Conservation (phyloP, 2,329 filamentous ascomycete genomes). For the Alternaria arborescens region DNA sequence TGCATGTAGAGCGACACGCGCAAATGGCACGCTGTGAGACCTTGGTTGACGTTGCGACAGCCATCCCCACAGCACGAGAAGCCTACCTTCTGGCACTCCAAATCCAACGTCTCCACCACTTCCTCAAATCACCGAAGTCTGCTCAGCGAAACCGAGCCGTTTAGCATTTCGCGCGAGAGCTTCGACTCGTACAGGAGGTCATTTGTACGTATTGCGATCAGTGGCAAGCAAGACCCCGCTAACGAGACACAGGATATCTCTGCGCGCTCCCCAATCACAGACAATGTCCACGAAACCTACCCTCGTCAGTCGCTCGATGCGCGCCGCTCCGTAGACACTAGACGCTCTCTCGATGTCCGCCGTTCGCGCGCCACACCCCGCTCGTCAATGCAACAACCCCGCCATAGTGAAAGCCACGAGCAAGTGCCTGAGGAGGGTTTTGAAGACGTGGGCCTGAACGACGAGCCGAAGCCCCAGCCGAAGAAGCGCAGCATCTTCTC, state of each 20-base stretch:
- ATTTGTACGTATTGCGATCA: constrained; percentile 71
- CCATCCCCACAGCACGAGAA: constrained; percentile 90
- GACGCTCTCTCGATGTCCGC: constrained; percentile 61
- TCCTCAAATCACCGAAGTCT: constrained; percentile 69
- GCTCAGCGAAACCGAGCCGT: constrained; percentile 85
- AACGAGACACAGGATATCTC: constrained; percentile 79
- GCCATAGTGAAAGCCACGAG: constrained; percentile 65
- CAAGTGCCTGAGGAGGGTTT: constrained; percentile 80
- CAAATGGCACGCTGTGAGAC: constrained; percentile 1
- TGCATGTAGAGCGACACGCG: constrained; percentile 9
- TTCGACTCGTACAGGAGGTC: constrained; percentile 97
- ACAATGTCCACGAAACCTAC: constrained; percentile 61
- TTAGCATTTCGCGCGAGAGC: constrained; percentile 93
- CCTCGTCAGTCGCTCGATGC: constrained; percentile 62
- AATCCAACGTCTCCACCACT: constrained; percentile 58
- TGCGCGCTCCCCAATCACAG: constrained; percentile 79
- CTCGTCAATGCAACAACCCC: constrained; percentile 66
- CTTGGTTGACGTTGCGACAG: constrained; percentile 36
- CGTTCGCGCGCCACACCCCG: constrained; percentile 66
- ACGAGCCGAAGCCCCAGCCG: constrained; percentile 70
- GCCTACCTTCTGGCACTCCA: constrained; percentile 76
- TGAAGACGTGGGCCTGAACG: constrained; percentile 87
- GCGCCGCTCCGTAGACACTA: constrained; percentile 83
- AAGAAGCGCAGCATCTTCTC: constrained; percentile 85
- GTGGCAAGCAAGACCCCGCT: constrained; percentile 23